A percentile compares a stretch with the other conserved stretches of the same genome.
Conservation (phyloP, 2,329 filamentous ascomycete genomes). For the Clonostachys byssicola region DNA sequence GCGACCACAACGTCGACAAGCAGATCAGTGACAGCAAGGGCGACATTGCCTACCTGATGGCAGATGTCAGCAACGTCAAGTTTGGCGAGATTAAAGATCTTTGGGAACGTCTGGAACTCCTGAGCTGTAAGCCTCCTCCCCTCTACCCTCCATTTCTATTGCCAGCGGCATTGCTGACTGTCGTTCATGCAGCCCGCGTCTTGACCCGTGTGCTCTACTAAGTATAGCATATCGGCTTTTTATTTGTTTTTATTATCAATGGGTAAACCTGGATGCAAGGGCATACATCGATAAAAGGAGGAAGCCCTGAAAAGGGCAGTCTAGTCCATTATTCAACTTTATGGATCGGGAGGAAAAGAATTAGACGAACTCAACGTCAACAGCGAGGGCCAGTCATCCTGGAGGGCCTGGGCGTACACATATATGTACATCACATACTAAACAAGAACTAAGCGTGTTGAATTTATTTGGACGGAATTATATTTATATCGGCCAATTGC, state of each 20-base stretch:
- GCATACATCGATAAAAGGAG: too few relatives aligned
- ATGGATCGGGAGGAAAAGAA: too few relatives aligned
- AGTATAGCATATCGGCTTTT: not conserved
- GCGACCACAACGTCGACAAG: slow-evolving; percentile 97
- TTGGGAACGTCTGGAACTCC: slow-evolving; percentile 74
- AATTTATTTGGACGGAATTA: too few relatives aligned
- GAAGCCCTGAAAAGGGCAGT: too few relatives aligned
- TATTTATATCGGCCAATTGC: too few relatives aligned
- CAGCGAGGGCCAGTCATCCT: too few relatives aligned
- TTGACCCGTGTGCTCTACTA: slow-evolving; percentile 43
- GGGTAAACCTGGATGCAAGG: not conserved
- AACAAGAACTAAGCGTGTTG: too few relatives aligned
- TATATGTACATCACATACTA: too few relatives aligned
- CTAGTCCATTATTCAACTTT: too few relatives aligned
- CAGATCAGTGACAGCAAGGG: slow-evolving; percentile 95
- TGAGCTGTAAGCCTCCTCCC: slow-evolving; percentile 63
- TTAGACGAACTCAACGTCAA: too few relatives aligned
- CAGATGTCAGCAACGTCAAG: slow-evolving; percentile 87
- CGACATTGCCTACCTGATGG: slow-evolving; percentile 96
- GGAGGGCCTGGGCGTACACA: too few relatives aligned
- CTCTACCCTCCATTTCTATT: not conserved
- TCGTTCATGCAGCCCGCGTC: slow-evolving; percentile 30
- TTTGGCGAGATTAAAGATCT: slow-evolving; percentile 80
- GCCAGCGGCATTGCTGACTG: not conserved
- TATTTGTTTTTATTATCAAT: not conserved